Evolutionary conservation across 768 basidiomycete species (phyloP).

Genomic region (Strobilomyces dryophilus): DNA sequence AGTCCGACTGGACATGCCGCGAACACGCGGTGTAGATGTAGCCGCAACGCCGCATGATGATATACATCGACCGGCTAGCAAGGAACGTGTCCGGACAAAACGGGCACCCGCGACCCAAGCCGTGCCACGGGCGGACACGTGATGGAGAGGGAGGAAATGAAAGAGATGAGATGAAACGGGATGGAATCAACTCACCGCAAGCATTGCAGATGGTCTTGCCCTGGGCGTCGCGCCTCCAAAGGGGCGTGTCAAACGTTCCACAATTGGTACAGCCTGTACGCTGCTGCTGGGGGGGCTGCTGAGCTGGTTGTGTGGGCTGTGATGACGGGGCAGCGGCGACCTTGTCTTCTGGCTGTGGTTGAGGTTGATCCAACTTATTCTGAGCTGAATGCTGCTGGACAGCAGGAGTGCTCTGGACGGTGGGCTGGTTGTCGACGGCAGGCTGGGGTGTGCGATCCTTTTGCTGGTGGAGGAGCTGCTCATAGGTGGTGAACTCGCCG

Average conservation of each 20-base stretch:
- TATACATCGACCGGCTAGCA: slow-evolving; percentile 31
- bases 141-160: slow-evolving; percentile 32
- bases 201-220: slow-evolving; percentile 88
- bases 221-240: slow-evolving; percentile 79
- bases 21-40: slow-evolving; percentile 33
- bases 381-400: slow-evolving; percentile 14
- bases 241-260: slow-evolving; percentile 71
- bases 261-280: slow-evolving; percentile 63
- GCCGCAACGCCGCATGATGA: slow-evolving; percentile 31
- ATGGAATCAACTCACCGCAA: slow-evolving; percentile 63
- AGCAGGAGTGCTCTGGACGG: slow-evolving; percentile 6
- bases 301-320: slow-evolving; percentile 19
- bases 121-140: slow-evolving; percentile 36
- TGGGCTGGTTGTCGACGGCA: slow-evolving; percentile 12
- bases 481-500: slow-evolving; percentile 28
- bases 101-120: slow-evolving; percentile 32
- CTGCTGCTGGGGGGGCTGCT: slow-evolving; percentile 35
- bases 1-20: slow-evolving; percentile 31
- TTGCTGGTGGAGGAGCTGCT: slow-evolving; percentile 28
- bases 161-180: slow-evolving; percentile 33
- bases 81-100: slow-evolving; percentile 23
- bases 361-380: slow-evolving; percentile 13
- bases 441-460: slow-evolving; percentile 28
- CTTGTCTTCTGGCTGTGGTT: slow-evolving; percentile 19
- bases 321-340: slow-evolving; percentile 27